A percentile compares a stretch with the other conserved stretches of the same genome.
phyloP scores from a whole-genome alignment of 768 basidiomycete species.

The Tephrocybe sp. region DNA sequence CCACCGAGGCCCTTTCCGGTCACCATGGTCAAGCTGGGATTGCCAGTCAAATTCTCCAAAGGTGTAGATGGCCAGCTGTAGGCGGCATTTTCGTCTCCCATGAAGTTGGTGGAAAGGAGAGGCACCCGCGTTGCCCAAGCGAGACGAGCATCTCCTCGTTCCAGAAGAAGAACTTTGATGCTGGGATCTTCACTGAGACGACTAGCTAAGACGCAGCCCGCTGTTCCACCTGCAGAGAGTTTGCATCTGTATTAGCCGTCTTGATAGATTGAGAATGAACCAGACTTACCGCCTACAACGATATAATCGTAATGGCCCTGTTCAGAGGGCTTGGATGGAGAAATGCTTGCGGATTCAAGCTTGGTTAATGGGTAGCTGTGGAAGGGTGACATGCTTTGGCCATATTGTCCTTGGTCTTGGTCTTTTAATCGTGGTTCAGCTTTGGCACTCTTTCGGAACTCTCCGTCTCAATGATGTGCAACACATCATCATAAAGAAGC shows the following conservation, averaged over 20 bases:
- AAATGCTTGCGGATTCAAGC: slow-evolving; percentile 2
- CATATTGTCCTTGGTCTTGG: not conserved
- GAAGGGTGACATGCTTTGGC: slow-evolving; percentile 2
- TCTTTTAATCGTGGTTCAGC: not conserved
- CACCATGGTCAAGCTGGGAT: slow-evolving; percentile 15
- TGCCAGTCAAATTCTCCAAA: slow-evolving; percentile 7
- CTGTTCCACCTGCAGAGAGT: slow-evolving; percentile 31
- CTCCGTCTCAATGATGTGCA: too few species aligned
- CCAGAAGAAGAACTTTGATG: slow-evolving; percentile 32
- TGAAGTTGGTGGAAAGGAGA: slow-evolving; percentile 28
- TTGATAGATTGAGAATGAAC: too few species aligned
- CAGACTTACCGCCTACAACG: slow-evolving; percentile 3
- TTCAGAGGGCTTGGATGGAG: not conserved
- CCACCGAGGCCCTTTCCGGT: slow-evolving; percentile 30
- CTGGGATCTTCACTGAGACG: slow-evolving; percentile 33
- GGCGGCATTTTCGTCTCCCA: slow-evolving; percentile 16
- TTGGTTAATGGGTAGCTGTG: not conserved
- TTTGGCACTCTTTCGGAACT: too few species aligned
- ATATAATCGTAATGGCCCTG: slow-evolving; percentile 8
- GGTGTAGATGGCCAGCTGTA: slow-evolving; percentile 19
- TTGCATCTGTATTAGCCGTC: not conserved
- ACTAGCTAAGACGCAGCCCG: slow-evolving; percentile 38
- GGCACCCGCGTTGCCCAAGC: slow-evolving; percentile 32
- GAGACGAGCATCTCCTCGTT: slow-evolving; percentile 30
- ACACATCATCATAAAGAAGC: too few species aligned